phyloP scores from a whole-genome alignment of 768 basidiomycete genomes.

The Phanerochaete carnosa region DNA sequence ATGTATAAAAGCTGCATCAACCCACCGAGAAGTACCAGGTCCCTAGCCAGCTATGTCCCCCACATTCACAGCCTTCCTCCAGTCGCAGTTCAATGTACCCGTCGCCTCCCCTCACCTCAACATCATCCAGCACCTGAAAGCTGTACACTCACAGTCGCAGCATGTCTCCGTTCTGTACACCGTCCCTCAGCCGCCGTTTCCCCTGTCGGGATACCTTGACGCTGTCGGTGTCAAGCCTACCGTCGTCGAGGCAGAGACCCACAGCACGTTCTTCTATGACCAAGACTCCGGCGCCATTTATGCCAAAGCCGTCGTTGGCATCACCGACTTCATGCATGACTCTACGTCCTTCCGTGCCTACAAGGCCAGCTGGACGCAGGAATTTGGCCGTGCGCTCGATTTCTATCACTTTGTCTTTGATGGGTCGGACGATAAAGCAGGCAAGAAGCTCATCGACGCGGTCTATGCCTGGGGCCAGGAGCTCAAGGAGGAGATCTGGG shows the following conservation, averaged over 20 bases:
- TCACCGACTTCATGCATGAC: slow-evolving; percentile 4
- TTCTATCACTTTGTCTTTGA: slow-evolving; percentile 13
- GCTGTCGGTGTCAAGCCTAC: neutral
- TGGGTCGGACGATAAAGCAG: slow-evolving; percentile 7
- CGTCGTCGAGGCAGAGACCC: neutral
- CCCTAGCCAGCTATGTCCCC: neutral
- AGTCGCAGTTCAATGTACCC: slow-evolving; percentile 3
- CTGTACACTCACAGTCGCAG: neutral
- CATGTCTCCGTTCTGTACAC: neutral
- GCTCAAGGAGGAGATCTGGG: slow-evolving; percentile 32
- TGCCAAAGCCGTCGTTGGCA: slow-evolving; percentile 2
- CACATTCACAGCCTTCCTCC: neutral
- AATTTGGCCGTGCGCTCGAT: neutral
- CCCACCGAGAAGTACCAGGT: neutral
- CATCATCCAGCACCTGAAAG: neutral
- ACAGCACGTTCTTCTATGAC: neutral
- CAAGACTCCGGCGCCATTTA: neutral
- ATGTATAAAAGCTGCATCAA: neutral
- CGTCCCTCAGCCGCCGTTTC: neutral
- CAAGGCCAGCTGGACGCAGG: slow-evolving; percentile 10
- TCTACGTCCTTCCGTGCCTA: slow-evolving; percentile 2
- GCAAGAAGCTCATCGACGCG: slow-evolving; percentile 8
- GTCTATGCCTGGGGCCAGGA: slow-evolving; percentile 15
- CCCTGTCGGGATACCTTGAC: slow-evolving; percentile 5
- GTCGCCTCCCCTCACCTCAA: slow-evolving; percentile 12